Evolutionary conservation across 768 basidiomycete species (phyloP).

Genomic region (Cyathus striatus): DNA sequence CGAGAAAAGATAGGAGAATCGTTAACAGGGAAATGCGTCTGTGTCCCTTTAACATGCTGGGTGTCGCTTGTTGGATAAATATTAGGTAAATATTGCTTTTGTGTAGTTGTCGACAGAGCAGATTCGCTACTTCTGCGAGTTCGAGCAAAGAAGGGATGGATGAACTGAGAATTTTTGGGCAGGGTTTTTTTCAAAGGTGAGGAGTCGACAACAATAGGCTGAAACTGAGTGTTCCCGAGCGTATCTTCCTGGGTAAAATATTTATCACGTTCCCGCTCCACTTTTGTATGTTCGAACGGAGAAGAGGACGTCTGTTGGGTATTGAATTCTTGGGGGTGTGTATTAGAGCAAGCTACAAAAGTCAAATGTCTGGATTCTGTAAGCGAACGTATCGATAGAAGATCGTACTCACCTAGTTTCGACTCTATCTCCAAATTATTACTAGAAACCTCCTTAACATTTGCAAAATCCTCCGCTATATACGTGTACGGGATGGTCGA

Average conservation of each 20-base stretch:
- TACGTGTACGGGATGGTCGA: background rate
- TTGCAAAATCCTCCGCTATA: too few species aligned
- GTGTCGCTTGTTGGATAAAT: constrained; percentile 43
- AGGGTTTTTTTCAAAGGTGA: constrained; percentile 35
- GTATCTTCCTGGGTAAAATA: background rate
- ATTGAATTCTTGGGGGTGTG: background rate
- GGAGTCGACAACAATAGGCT: constrained; percentile 40
- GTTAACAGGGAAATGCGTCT: constrained; percentile 28
- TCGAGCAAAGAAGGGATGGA: constrained; percentile 46
- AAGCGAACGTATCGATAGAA: too few species aligned
- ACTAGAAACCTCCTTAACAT: too few species aligned
- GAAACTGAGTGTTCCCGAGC: constrained; percentile 25
- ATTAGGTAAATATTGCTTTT: too few species aligned
- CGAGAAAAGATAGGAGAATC: too few species aligned
- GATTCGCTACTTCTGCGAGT: too few species aligned
- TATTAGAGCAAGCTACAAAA: background rate
- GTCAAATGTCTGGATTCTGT: too few species aligned
- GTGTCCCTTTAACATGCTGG: constrained; percentile 50
- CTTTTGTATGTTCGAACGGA: background rate
- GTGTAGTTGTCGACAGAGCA: too few species aligned
- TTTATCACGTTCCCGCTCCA: background rate
- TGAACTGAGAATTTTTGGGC: too few species aligned
- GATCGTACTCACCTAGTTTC: too few species aligned
- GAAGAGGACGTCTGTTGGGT: background rate
- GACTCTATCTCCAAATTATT: background rate